phyloP scores from a whole-genome alignment of 345 rosid genomes.

The Brassica nigra region DNA sequence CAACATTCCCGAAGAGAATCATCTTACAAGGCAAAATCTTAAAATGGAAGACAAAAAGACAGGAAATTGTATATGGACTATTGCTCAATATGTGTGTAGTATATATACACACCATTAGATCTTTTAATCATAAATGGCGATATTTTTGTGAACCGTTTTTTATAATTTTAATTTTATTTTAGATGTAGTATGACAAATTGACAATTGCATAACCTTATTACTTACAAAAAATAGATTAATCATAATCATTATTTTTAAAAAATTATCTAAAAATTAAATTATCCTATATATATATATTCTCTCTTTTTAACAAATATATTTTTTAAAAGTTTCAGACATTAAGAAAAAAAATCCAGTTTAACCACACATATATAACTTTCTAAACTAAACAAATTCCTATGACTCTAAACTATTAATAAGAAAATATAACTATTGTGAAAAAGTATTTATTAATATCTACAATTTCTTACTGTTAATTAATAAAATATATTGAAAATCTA shows the following conservation, averaged over 20 bases:
- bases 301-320: background rate
- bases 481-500: background rate
- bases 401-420: background rate
- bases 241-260: background rate
- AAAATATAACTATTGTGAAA: no score
- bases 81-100: background rate
- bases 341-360: no score
- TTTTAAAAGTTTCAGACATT: background rate
- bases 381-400: background rate
- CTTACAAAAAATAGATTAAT: background rate
- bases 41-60: background rate
- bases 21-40: background rate
- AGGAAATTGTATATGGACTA: background rate
- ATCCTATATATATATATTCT: background rate
- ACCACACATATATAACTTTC: no score
- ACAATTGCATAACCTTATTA: background rate
- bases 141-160: background rate
- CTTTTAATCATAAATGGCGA: background rate
- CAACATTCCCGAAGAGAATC: constrained; percentile 7
- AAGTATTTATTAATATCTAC: no score
- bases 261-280: background rate
- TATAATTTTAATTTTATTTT: background rate
- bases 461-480: no score
- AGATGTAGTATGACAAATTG: background rate
- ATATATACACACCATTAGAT: background rate